Percentiles rank a stretch among this genome's conserved stretches.
phyloP scores from a whole-genome alignment of 306 rosid genomes.

The Phaseolus lunatus region DNA sequence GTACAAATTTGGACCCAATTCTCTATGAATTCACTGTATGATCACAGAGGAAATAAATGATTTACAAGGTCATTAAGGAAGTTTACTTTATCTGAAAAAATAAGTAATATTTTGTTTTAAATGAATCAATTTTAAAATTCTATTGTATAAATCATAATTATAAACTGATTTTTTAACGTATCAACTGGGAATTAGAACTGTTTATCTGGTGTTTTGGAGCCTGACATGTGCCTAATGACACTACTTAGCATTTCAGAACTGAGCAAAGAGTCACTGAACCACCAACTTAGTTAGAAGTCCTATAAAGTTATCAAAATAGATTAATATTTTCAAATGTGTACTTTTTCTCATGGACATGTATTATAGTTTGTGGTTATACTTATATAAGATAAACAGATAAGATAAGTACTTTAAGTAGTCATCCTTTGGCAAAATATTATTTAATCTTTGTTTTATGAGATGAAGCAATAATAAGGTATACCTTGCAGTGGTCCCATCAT shows the following conservation, averaged over 20 bases:
- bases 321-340: not conserved
- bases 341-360: not conserved
- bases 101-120: no score
- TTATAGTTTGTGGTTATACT: not conserved
- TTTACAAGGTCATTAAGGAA: not conserved
- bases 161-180: no score
- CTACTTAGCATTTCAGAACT: not conserved
- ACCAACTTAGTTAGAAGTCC: constrained; percentile 18
- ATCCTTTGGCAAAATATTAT: constrained; percentile 17
- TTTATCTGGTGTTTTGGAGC: not conserved
- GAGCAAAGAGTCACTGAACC: not conserved
- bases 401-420: not conserved
- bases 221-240: constrained; percentile 36
- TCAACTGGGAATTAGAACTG: not conserved
- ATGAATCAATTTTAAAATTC: no score
- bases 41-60: not conserved
- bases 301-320: not conserved
- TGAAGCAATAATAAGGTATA: not conserved
- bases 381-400: no score
- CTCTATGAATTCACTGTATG: constrained; percentile 79
- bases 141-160: no score
- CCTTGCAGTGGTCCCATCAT: constrained; percentile 78
- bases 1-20: constrained; percentile 78
- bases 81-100: not conserved
- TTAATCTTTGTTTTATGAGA: not conserved